Percentiles rank a stretch among this genome's conserved stretches.
Evolutionary conservation across 2,329 filamentous ascomycete species (phyloP).

Genomic region (Dothistroma septosporum): DNA sequence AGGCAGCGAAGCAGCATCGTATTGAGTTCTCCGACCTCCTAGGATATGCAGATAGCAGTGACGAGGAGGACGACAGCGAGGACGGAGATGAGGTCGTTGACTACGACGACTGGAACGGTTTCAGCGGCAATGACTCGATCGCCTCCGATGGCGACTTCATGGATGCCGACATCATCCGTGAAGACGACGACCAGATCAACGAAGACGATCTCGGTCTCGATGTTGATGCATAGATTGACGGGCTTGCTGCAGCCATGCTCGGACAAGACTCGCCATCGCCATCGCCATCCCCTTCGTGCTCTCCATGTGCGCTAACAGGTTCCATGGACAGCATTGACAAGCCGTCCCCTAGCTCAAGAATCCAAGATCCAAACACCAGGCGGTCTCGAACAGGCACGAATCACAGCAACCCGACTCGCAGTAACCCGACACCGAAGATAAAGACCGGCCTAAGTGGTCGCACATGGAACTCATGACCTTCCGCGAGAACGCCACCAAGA

Average conservation of each 20-base stretch:
- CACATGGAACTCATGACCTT: slow-evolving; percentile 13
- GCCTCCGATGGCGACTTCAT: slow-evolving; percentile 4
- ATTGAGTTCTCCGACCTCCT: not conserved
- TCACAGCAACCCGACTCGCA: no score
- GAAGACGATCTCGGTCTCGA: not conserved
- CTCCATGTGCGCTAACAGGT: no score
- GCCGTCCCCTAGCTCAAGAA: no score
- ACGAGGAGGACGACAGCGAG: not conserved
- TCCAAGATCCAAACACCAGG: no score
- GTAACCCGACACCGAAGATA: no score
- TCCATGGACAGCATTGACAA: no score
- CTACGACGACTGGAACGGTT: not conserved
- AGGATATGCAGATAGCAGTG: not conserved
- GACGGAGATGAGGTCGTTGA: not conserved
- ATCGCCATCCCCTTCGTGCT: not conserved
- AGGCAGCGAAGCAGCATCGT: no score
- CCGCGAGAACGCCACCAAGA: slow-evolving; percentile 9
- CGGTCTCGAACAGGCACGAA: no score
- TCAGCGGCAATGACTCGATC: slow-evolving; percentile 1
- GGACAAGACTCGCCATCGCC: not conserved
- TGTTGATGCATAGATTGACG: slow-evolving; percentile 1
- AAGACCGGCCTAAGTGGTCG: not conserved
- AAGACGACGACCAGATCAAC: not conserved
- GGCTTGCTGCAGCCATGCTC: not conserved
- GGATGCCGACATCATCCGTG: slow-evolving; percentile 4